These are phyloP conservation scores for Fusarium paranaense DNA, from an alignment of 2,329 filamentous ascomycete species.

Conservation along the genomic window DNA sequence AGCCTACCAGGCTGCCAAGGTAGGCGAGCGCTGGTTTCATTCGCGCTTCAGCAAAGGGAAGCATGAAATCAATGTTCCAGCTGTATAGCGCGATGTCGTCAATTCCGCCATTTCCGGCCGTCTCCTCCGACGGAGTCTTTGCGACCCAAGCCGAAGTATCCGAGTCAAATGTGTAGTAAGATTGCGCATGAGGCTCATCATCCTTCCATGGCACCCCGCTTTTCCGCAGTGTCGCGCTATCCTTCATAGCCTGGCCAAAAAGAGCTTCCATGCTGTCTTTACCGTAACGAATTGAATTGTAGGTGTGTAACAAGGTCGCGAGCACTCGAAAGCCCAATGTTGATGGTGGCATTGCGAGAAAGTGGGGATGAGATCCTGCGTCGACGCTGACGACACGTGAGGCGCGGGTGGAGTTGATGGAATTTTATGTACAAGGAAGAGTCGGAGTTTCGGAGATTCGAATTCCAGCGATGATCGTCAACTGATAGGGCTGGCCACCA, in stretches of 20 bases:
- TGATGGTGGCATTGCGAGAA: conserved; percentile 12
- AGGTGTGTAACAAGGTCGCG: conserved; percentile 10
- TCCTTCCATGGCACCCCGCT: conserved; percentile 16
- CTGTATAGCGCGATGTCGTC: conserved; percentile 45
- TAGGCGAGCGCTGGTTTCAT: conserved; percentile 50
- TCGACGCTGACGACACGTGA: background rate
- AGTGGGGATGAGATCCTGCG: background rate
- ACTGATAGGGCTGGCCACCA: background rate
- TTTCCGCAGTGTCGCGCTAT: conserved; percentile 25
- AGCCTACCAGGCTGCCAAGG: conserved; percentile 27
- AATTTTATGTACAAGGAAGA: background rate
- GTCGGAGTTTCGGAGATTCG: background rate
- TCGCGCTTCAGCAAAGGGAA: conserved; percentile 45
- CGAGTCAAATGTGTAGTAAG: conserved; percentile 18
- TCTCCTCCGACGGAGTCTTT: conserved; percentile 7
- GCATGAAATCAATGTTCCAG: conserved; percentile 55
- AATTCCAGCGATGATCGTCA: background rate
- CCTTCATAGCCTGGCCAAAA: conserved; percentile 23
- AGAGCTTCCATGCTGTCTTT: conserved; percentile 26
- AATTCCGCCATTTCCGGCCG: conserved; percentile 5
- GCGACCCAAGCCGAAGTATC: conserved; percentile 17
- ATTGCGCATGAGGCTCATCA: conserved; percentile 24
- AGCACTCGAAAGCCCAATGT: conserved; percentile 16
- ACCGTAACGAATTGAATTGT: conserved; percentile 24
- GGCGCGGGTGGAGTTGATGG: background rate